A percentile compares a stretch with the other conserved stretches of the same genome.
These are phyloP conservation scores for Closterium sp. DNA, from an alignment of 139 green algal species.

Conservation along the genomic window DNA sequence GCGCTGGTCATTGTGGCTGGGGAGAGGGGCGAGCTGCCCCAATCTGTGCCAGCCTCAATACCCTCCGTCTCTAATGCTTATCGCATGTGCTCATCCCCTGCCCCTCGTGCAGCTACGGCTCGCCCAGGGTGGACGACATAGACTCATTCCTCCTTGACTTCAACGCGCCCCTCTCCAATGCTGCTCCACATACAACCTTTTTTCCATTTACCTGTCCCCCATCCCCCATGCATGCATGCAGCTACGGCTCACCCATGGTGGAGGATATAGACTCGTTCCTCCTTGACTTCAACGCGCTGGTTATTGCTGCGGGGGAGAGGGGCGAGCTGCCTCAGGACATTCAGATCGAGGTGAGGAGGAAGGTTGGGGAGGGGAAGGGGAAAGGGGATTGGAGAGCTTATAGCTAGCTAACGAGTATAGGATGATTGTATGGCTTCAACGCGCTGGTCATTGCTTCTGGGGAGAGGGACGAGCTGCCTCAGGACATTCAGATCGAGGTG, in stretches of 20 bases:
- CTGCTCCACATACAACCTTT: too few relatives aligned
- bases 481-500: conserved; percentile 16
- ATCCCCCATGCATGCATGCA: background rate
- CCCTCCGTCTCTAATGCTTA: too few relatives aligned
- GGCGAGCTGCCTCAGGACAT: conserved; percentile 1
- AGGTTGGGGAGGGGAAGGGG: background rate
- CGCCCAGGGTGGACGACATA: conserved; percentile 14
- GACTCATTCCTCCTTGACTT: background rate
- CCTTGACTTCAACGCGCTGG: conserved; percentile 6
- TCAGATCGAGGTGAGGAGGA: conserved; percentile 8
- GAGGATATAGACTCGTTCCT: conserved; percentile 18
- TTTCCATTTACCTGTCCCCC: too few relatives aligned
- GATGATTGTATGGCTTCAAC: background rate
- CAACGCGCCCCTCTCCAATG: background rate
- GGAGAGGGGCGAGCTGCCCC: background rate
- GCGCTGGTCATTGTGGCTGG: background rate
- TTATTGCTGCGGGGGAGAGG: background rate
- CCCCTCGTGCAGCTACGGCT: conserved; percentile 8
- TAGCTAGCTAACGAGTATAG: background rate
- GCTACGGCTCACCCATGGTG: conserved; percentile 21
- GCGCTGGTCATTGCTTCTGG: background rate
- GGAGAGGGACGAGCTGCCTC: background rate
- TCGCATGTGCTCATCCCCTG: too few relatives aligned
- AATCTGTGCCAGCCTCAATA: too few relatives aligned
- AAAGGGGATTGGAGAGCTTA: background rate